These are phyloP conservation scores for Fusarium sp. DNA, from an alignment of 2,329 filamentous ascomycete species.

Conservation along the genomic window DNA sequence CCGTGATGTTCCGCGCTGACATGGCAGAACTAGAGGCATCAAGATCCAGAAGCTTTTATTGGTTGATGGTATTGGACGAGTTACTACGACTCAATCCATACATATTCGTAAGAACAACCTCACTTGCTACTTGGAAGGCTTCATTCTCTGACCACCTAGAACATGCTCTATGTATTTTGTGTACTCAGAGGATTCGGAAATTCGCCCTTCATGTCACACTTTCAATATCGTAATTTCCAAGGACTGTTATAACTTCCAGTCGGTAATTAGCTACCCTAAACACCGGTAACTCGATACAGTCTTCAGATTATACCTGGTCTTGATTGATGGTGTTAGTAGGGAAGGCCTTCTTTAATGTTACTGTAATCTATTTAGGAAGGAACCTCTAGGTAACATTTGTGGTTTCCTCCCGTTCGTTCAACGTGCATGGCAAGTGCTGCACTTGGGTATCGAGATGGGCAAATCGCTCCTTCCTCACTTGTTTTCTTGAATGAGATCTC, in stretches of 20 bases:
- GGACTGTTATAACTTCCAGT: background rate
- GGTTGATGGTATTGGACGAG: background rate
- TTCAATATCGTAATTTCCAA: background rate
- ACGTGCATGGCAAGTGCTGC: background rate
- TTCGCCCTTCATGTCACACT: background rate
- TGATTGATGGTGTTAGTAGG: background rate
- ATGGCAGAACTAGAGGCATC: constrained; percentile 7
- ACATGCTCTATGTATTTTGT: background rate
- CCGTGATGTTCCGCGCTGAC: constrained; percentile 41
- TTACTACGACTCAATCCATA: background rate
- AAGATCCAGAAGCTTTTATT: constrained; percentile 18
- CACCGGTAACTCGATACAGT: background rate
- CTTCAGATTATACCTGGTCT: background rate
- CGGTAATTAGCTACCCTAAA: background rate
- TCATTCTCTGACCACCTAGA: background rate
- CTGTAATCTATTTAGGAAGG: background rate
- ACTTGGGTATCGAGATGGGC: background rate
- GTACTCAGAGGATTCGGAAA: background rate
- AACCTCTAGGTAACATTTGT: background rate
- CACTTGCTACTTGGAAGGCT: background rate
- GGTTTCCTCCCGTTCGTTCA: background rate
- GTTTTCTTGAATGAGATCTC: background rate
- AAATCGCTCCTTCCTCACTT: background rate
- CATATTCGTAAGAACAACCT: background rate
- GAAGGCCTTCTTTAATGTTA: background rate